Base-by-base conservation (phyloP, 2,329 filamentous ascomycete species). In the Nothophaeocryptopus gaeumannii region DNA sequence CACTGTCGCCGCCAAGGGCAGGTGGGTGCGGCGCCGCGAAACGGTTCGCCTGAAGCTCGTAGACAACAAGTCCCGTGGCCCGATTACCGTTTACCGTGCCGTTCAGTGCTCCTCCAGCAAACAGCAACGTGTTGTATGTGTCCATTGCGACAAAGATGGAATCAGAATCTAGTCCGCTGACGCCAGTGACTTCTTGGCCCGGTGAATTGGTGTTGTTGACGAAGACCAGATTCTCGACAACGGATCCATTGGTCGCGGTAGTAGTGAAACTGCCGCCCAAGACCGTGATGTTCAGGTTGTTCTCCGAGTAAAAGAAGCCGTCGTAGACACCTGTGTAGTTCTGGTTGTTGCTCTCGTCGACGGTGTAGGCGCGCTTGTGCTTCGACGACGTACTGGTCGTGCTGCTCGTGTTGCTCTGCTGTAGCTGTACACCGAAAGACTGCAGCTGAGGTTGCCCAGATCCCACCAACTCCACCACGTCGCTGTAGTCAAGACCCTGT, bases 231-330 rank as follows among this genome's bases (percentile, higher is more conserved):
- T 96, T 97, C 58, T 89, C 78, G 53, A 96, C 78, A 5, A 78
- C 77, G 3, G 85, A 83, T 15, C 84, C 88, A 58, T 91, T 81
- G 7, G 78, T 79, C 11, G 80, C 81, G 29, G 76, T 81, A 1
- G 88, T 84, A 7, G 81, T 80, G 67, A 99, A 99, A 62, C 90
- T 89, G 1, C 93, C 93, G 41, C 85, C 93, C 26, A 97, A 77
- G 34, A 97, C 81, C 0, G 93, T 97, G 49, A 95, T 78, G 68
- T 96, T 96, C 56, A 82, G 79, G 51, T 74, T 76, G 55, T 82
- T 81, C 12, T 78, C 76, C 34, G 79, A 80, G 67, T 95, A 89
- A 65, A 95, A 96, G 2, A 84, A 72, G 29, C 89, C 93, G 7
- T 87, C 82, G 15, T 85, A 77, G n/a, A 95, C 84, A 29, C 89